phyloP scores from a whole-genome alignment of 2,329 filamentous ascomycete genomes.

The Immersiporthe knoxdaviesiana region DNA sequence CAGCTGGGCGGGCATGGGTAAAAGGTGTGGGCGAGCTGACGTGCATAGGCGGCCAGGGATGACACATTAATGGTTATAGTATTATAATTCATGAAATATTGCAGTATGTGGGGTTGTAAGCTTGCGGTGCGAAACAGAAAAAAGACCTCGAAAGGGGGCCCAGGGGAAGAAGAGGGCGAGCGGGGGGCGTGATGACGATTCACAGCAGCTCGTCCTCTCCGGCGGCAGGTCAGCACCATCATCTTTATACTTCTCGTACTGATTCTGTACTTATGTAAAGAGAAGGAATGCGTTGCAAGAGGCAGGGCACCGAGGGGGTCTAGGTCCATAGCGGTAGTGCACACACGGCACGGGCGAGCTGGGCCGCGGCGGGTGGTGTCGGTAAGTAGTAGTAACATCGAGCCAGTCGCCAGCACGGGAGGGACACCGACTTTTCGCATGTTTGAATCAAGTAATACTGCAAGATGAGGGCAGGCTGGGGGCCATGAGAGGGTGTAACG shows the following conservation, averaged over 20 bases:
- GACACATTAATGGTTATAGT: background rate
- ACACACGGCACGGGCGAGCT: constrained; percentile 1
- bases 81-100: background rate
- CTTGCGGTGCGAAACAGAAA: background rate
- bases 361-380: background rate
- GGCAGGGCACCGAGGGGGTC: no score
- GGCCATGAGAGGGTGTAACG: background rate
- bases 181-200: background rate
- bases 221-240: background rate
- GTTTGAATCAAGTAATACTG: background rate
- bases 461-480: background rate
- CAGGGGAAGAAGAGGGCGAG: no score
- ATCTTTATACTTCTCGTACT: background rate
- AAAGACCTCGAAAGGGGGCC: no score
- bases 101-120: background rate
- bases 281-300: no score
- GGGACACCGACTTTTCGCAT: constrained; percentile 2
- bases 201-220: background rate
- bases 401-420: background rate
- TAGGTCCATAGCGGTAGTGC: no score
- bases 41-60: background rate
- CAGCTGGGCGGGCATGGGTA: background rate
- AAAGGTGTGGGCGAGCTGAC: background rate
- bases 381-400: no score
- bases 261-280: no score